Base-by-base conservation (phyloP, 106 monocot species). In the Dioscorea zingiberensis region DNA sequence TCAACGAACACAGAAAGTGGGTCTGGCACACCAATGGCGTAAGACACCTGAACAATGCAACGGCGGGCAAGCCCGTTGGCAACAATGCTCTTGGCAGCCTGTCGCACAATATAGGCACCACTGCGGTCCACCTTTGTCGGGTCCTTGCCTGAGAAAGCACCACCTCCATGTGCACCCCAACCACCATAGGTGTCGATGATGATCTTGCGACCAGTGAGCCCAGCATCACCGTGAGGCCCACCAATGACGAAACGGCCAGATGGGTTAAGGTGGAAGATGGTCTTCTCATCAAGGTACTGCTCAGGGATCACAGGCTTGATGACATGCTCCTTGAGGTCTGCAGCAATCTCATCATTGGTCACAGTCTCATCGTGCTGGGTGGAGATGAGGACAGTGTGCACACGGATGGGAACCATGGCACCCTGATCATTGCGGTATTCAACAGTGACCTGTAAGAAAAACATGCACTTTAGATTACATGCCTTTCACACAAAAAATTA, bases 311-410 rank as follows among this genome's bases (percentile, higher is more conserved):
- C 79, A 10, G 73, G 73, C 63, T 69, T 79, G 64, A 80, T 80
- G 21, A 80, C 74, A 18, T 79, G 73, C 68, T 79, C 78, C 67
- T 78, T 78, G 27, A 73, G 68, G 47, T 80, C 74, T 9, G 73
- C 73, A n/a, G 78, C 78, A 4, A 79, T 79, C 58, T 75, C 80
- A 24, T 80, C 80, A 25, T 80, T 75, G 54, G 80, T 80, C 27
- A 75, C 74, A 5, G 74, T 80, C 55, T 81, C 81, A 48, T 81
- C 81, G 13, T 81, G 81, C 67, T 81, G 81, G 47, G 81, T 76
- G 63, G 81, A 79, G 69, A 79, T 74, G 58, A 79, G 69, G 19
- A 79, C 59, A 13, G 79, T 79, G 69, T 79, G 73, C 49, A 80
- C 80, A 11, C 80, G 70, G 27, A 80, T 45, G 5, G 80, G 74